Percentiles rank a stretch among this genome's conserved stretches.
Conservation (phyloP, 2,329 filamentous ascomycete species). For the Lojkania enalia region DNA sequence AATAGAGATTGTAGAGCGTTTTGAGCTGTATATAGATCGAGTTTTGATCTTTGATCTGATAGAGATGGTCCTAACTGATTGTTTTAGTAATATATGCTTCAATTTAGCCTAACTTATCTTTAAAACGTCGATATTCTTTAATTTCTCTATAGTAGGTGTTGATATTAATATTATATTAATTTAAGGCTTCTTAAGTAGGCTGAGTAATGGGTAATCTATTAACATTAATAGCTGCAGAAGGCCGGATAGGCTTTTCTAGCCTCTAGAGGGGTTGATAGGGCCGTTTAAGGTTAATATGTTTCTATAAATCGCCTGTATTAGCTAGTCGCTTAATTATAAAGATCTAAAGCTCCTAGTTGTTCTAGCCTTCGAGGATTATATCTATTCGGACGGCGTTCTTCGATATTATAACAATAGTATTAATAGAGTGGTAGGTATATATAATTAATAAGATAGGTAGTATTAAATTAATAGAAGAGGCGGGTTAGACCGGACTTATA, state of each 20-base stretch:
- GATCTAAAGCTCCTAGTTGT: constrained; percentile 17
- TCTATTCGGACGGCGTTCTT: constrained; percentile 2
- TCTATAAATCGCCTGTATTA: constrained; percentile 15
- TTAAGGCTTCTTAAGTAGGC: neutral
- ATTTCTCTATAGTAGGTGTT: constrained; percentile 10
- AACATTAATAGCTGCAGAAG: constrained; percentile 6
- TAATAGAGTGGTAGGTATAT: neutral
- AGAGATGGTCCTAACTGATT: constrained; percentile 7
- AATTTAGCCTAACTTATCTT: no score
- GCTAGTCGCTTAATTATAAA: constrained; percentile 13
- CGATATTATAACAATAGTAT: constrained; percentile 3
- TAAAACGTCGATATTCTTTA: constrained; percentile 11
- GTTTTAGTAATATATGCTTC: constrained; percentile 11
- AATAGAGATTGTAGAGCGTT: constrained; percentile 11
- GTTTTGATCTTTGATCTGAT: constrained; percentile 7
- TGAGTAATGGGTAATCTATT: constrained; percentile 10
- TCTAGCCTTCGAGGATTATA: constrained; percentile 12
- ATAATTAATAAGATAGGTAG: constrained; percentile 1
- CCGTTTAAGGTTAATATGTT: constrained; percentile 7
- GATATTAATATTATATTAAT: constrained; percentile 4
- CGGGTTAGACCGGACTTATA: constrained; percentile 11
- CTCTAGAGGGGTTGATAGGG: constrained; percentile 4
- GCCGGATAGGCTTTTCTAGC: constrained; percentile 8
- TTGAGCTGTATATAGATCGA: constrained; percentile 9
- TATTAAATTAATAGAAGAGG: constrained; percentile 1